Conservation (phyloP, 2,329 filamentous ascomycete genomes). For the Elsinoe batatas region DNA sequence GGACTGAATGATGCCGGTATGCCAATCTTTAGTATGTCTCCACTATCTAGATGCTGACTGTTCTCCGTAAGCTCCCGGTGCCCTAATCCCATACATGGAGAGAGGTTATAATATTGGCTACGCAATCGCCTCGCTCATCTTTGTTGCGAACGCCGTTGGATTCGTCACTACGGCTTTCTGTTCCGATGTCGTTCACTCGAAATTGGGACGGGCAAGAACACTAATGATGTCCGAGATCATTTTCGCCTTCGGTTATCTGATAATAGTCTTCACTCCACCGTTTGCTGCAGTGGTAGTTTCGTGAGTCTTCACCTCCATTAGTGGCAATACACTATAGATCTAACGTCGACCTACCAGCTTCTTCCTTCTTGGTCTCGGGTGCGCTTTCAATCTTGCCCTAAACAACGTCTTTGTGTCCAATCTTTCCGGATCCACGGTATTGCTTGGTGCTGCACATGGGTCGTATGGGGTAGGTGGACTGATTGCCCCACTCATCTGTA, state of each 20-base stretch:
- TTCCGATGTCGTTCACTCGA: conserved; percentile 52
- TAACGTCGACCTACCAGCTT: conserved; percentile 39
- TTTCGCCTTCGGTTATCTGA: conserved; percentile 52
- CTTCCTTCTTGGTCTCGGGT: conserved; percentile 52
- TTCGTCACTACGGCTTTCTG: conserved; percentile 65
- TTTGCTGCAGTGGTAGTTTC: conserved; percentile 55
- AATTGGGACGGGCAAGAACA: conserved; percentile 55
- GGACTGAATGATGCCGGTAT: conserved; percentile 54
- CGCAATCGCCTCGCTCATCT: conserved; percentile 69
- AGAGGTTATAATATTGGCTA: conserved; percentile 66
- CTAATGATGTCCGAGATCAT: conserved; percentile 50
- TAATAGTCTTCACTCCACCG: conserved; percentile 57
- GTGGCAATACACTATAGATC: neutral
- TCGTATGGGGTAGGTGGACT: conserved; percentile 45
- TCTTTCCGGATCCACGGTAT: conserved; percentile 41
- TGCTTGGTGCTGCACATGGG: conserved; percentile 56
- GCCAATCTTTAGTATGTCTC: neutral
- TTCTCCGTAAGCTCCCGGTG: conserved; percentile 48
- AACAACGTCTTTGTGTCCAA: conserved; percentile 50
- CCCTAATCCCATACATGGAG: conserved; percentile 73
- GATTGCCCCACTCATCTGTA: conserved; percentile 63
- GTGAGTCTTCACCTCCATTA: conserved; percentile 19
- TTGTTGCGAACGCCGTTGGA: conserved; percentile 65
- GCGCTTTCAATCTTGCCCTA: conserved; percentile 42
- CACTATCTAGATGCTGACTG: neutral